Conservation (phyloP, 805 yeast genomes). For the Cyberlindnera nakhonratchasimensis region DNA sequence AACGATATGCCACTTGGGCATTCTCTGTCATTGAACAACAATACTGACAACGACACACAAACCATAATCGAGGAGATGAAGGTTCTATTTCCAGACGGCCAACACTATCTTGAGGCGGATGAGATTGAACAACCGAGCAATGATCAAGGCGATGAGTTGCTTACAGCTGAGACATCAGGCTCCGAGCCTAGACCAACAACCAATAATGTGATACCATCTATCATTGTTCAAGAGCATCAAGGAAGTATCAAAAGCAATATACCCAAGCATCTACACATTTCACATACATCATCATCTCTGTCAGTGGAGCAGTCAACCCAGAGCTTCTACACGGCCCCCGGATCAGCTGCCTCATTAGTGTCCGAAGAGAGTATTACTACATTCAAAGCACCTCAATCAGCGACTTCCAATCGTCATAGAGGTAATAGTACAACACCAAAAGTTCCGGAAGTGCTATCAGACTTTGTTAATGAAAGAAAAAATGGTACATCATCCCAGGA, state of each 20-base stretch:
- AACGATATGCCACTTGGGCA: not conserved
- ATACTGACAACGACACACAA: not conserved
- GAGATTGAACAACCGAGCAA: no score
- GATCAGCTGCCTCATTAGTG: not conserved
- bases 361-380: not conserved
- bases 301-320: not conserved
- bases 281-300: not conserved
- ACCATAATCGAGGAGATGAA: not conserved
- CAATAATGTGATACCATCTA: not conserved
- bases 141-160: not conserved
- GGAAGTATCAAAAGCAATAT: no score
- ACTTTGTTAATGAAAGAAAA: no score
- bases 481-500: no score
- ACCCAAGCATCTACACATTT: no score
- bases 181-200: not conserved
- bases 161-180: not conserved
- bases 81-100: not conserved
- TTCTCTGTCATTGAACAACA: not conserved
- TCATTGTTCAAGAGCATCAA: no score
- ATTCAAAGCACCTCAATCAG: not conserved
- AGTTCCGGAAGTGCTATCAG: no score
- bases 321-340: slow-evolving; percentile 11
- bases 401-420: no score
- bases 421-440: no score
- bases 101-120: not conserved